Percentiles rank a stretch among this genome's conserved stretches.
phyloP scores from a whole-genome alignment of 2,329 filamentous ascomycete species.

The Colletotrichum sublineola region DNA sequence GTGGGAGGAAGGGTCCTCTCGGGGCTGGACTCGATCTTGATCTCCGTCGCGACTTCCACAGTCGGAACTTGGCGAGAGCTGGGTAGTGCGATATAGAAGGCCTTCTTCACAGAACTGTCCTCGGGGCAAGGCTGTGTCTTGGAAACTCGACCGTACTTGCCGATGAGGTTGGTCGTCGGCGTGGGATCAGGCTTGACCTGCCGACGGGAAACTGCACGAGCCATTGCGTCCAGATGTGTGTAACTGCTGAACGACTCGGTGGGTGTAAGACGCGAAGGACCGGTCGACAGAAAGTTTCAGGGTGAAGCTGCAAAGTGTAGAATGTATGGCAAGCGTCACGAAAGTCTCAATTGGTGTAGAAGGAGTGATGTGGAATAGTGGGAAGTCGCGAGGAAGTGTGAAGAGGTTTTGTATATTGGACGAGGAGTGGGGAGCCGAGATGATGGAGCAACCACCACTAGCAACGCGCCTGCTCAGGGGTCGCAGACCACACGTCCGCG shows the following conservation, averaged over 20 bases:
- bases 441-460: conserved; percentile 31
- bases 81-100: conserved; percentile 35
- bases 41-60: conserved; percentile 22
- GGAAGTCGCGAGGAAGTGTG: conserved; percentile 30
- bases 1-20: conserved; percentile 12
- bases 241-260: conserved; percentile 3
- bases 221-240: conserved; percentile 39
- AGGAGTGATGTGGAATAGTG: not conserved
- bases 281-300: not conserved
- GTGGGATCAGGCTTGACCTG: conserved; percentile 39
- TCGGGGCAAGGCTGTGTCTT: conserved; percentile 26
- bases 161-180: conserved; percentile 34
- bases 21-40: conserved; percentile 31
- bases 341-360: conserved; percentile 17
- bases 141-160: conserved; percentile 42
- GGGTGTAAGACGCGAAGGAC: not conserved
- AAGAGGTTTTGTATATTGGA: conserved; percentile 40
- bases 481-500: conserved; percentile 29
- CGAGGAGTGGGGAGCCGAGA: conserved; percentile 39
- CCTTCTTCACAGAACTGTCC: conserved; percentile 37
- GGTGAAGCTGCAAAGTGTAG: conserved; percentile 1
- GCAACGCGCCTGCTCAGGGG: conserved; percentile 34
- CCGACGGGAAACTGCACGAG: conserved; percentile 39
- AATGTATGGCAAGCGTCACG: conserved; percentile 3
- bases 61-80: conserved; percentile 29